Evolutionary conservation across 2,329 filamentous ascomycete species (phyloP), one percentile per base, ranked within the genome.

Genomic region (Mycosphaerelloides madeirae): DNA sequence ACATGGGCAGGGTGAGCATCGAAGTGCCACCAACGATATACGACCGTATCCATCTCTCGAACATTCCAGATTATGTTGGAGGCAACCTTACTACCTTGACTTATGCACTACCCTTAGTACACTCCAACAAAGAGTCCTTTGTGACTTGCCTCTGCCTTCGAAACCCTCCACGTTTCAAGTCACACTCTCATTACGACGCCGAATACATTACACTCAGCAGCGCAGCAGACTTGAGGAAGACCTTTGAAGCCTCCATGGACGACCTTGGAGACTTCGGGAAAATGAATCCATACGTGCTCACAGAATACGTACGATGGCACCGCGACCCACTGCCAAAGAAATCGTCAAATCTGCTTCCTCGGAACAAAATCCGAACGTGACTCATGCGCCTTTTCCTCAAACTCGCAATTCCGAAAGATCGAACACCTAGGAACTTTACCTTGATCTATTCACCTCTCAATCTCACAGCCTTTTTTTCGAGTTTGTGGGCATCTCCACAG

Each of bases 381-480:
- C 44, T 50, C 18, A 44, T 29, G 9, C 36, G 36, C 9, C 29
- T 50, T 12, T 50, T 50, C 32, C 28, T 50, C 28, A 55, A 53
- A 39, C 20, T 48, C 29, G 37, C 41, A 9, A 36, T 53, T 6
- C 46, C 53, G 3, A 35, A 25, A 14, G 33, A 35, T 18, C 15
- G 31, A 19, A 44, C n/a, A 13, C 20, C 20, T 11, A 20, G 29
- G 11, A 29, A 40, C 33, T 19, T n/a, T 18, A 18, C 28, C 11
- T 39, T 53, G 4, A 50, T 53, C n/a, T 44, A 46, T 25, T 50
- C 48, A 19, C 53, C 50, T 11, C 41, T 53, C 7, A 55, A 55
- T 25, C 18, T 55, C 15, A 52, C 43, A 11, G 12, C 35, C 13
- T 46, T 52, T 38, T n/a, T 36, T 47, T 15, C 41, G 43, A 15